Percentiles rank a stretch among this genome's conserved stretches.
Evolutionary conservation across 768 basidiomycete species (phyloP).

Genomic region (Hysterangium stoloniferum): DNA sequence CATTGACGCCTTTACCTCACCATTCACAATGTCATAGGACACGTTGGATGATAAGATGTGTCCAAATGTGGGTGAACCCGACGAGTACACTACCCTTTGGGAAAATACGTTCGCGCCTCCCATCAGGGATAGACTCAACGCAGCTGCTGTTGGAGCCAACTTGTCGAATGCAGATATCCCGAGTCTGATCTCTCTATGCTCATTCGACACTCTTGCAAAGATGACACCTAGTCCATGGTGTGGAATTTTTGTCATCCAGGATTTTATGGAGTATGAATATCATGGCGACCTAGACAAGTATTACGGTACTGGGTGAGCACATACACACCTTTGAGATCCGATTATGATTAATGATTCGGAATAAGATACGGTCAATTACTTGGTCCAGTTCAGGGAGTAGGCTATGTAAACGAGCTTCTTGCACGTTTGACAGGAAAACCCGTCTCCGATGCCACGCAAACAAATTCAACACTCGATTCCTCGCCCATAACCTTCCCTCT

Average conservation of each 20-base stretch:
- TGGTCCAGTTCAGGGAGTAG: slow-evolving; percentile 75
- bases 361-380: slow-evolving; percentile 57
- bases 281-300: slow-evolving; percentile 68
- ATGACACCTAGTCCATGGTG: slow-evolving; percentile 59
- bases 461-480: slow-evolving; percentile 63
- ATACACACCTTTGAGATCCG: not conserved
- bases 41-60: slow-evolving; percentile 65
- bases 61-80: slow-evolving; percentile 42
- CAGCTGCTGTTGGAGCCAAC: slow-evolving; percentile 52
- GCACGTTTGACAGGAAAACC: slow-evolving; percentile 62
- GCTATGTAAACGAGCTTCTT: slow-evolving; percentile 84
- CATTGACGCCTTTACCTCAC: slow-evolving; percentile 7
- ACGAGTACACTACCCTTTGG: slow-evolving; percentile 45
- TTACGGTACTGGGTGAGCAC: slow-evolving; percentile 61
- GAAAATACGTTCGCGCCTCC: slow-evolving; percentile 43
- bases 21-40: slow-evolving; percentile 34
- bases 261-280: slow-evolving; percentile 65
- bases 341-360: not conserved
- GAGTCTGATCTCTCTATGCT: slow-evolving; percentile 64
- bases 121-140: slow-evolving; percentile 53
- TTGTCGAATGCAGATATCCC: slow-evolving; percentile 47
- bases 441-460: slow-evolving; percentile 64
- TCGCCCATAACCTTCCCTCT: slow-evolving; percentile 66
- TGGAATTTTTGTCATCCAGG: slow-evolving; percentile 51
- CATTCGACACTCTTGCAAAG: slow-evolving; percentile 66